Base-by-base conservation (phyloP, 2,329 filamentous ascomycete species). In the Aspergillus brunneoviolaceus region DNA sequence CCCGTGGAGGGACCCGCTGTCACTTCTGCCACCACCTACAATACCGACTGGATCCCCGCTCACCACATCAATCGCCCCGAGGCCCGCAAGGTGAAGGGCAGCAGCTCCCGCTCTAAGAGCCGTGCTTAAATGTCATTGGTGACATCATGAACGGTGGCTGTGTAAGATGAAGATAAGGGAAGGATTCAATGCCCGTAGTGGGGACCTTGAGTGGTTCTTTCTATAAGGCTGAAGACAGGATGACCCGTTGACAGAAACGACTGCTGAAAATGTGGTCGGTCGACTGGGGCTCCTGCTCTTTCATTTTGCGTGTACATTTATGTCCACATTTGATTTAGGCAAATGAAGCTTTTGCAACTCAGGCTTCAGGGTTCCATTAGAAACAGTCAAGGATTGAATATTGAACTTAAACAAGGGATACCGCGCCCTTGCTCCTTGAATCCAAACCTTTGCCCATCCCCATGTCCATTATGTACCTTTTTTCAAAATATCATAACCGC, bases 31-130 rank as follows among this genome's bases (percentile, higher is more conserved):
- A 91, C 91, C 80, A 84, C 84, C 62, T 96, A 93, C 78, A 93
- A 96, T 71, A 89, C 94, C 82, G 91, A 89, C 82, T 97, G 94
- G 93, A 96, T 97, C 70, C 92, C 93, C 31, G 87, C 88, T 63
- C 87, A 90, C 76, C 93, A 98, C 79, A 87, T 97, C 77, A 91
- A 94, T 82, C 89, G 91, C 69, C 93, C 94, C 42, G 84, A 89
- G 68, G 89, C 86, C 51, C 82, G 82, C 69, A 82, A 86, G 67
- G 82, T 88, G 58, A 84, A 85, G 72, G 82, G 82, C 61, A 75
- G 39, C 39, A 27, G 75, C 60, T 65, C 76, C 52, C 72, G 72
- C 51, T 71, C 74, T 57, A 76, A 76, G 72, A 71, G 59, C 64
- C 74, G 74, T 62, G 66, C 69, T 42, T 76, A 73, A 66, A 66